Base-by-base conservation (phyloP, 78 protist species). In the Cavenderia fasciculata region DNA sequence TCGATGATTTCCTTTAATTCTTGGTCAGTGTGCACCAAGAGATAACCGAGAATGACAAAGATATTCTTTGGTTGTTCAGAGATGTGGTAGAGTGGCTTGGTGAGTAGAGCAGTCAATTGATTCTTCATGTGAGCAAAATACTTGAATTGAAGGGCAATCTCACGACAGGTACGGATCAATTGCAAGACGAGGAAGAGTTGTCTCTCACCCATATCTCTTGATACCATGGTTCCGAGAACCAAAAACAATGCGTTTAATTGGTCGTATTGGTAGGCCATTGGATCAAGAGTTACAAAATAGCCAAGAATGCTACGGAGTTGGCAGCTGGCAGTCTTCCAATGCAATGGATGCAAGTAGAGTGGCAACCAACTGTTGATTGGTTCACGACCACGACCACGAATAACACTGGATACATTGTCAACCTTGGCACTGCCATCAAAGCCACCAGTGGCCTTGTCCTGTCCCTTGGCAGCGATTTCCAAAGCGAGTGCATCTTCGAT, bases 281-380 rank as follows among this genome's bases (percentile, higher is more conserved):
- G 94, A 68, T 88, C 94, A 16, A 88, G 51, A 3, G 94, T 77
- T 8, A 76, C 86, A 68, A 68, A 88, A 25, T 73, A 88, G 25
- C 74, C 94, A 70, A 88, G 49, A n/a, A 78, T 70, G 31, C 65
- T 76, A 8, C 63, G 57, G 2, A 88, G 40, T 62, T 77, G 79
- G 31, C 44, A 77, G 27, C 61, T 57, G 21, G 41, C 59, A 25
- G 75, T 40, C 31, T 88, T 43, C 87, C 94, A 70, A 69, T 88
- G 94, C 29, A 44, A 75, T 1, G 11, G 34, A 27, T 59, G 34
- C n/a, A 88, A 29, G 31, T 88, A 88, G 5, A 88, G 36, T 62
- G 94, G 94, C 43, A 88, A 34, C 87, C 86, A 88, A 19, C 70
- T 29, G 16, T 88, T 88, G 56, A 88, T 88, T 38, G 94, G 87